phyloP scores from a whole-genome alignment of 257 asterid species.

The Craterostigma plantagineum region DNA sequence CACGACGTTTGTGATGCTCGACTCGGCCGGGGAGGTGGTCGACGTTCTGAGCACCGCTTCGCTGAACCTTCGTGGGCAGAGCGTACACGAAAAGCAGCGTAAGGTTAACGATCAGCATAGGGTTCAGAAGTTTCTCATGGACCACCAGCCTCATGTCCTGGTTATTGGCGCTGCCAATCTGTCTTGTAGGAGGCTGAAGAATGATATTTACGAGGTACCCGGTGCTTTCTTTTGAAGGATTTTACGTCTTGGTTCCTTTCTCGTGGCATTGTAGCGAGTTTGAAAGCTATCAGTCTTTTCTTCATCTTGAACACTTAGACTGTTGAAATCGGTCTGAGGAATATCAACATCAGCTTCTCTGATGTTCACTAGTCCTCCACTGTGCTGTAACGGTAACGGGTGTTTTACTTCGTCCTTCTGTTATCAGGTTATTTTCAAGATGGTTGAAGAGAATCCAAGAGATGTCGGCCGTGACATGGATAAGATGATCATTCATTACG shows the following conservation, averaged over 20 bases:
- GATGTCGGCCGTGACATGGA: slow-evolving; percentile 96
- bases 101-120: slow-evolving; percentile 94
- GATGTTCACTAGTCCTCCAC: too few species aligned
- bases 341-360: too few species aligned
- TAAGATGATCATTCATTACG: slow-evolving; percentile 73
- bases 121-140: slow-evolving; percentile 91
- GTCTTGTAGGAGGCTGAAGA: slow-evolving; percentile 80
- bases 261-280: too few species aligned
- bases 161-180: slow-evolving; percentile 88
- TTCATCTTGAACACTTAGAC: too few species aligned
- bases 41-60: slow-evolving; percentile 81
- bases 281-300: too few species aligned
- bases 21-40: slow-evolving; percentile 87
- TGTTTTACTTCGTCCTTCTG: too few species aligned
- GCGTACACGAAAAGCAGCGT: slow-evolving; percentile 69
- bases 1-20: slow-evolving; percentile 93
- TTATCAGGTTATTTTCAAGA: slow-evolving; percentile 78
- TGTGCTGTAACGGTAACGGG: too few species aligned
- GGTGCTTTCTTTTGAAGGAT: slow-evolving; percentile 3
- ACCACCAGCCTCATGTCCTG: slow-evolving; percentile 89
- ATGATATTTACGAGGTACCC: slow-evolving; percentile 85
- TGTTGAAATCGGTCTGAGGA: too few species aligned
- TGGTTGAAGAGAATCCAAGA: slow-evolving; percentile 98
- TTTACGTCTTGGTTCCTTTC: background rate
- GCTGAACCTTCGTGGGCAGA: slow-evolving; percentile 76